Conservation (phyloP, 805 yeast species). For the Starmerella floris region DNA sequence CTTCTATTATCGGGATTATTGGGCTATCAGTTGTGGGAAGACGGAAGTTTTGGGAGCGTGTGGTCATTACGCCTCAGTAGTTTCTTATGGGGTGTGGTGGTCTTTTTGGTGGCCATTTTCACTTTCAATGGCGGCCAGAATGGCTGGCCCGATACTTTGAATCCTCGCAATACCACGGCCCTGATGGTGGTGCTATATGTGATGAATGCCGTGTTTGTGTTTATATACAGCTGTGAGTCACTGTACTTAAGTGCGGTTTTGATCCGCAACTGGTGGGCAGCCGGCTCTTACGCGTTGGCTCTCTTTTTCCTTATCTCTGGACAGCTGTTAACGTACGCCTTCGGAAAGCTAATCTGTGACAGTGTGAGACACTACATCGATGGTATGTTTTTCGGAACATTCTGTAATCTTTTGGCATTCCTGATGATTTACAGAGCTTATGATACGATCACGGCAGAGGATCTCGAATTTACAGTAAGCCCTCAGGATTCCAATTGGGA, state of each 20-base stretch:
- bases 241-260: constrained; percentile 51
- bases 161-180: constrained; percentile 46
- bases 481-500: constrained; percentile 35
- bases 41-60: constrained; percentile 63
- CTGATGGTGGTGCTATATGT: constrained; percentile 60
- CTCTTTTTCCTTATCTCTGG: constrained; percentile 64
- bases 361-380: constrained; percentile 75
- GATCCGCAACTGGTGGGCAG: constrained; percentile 71
- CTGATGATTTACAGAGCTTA: constrained; percentile 96
- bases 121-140: constrained; percentile 48
- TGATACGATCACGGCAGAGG: constrained; percentile 93
- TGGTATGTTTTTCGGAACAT: constrained; percentile 72
- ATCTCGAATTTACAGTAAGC: constrained; percentile 76
- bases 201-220: constrained; percentile 53
- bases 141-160: constrained; percentile 32
- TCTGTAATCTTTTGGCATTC: constrained; percentile 64
- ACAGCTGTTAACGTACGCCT: constrained; percentile 61
- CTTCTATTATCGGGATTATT: constrained; percentile 61
- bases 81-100: constrained; percentile 44
- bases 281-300: constrained; percentile 68
- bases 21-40: constrained; percentile 89
- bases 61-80: constrained; percentile 41
- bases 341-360: constrained; percentile 53
- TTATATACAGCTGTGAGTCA: constrained; percentile 54
- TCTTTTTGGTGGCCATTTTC: constrained; percentile 53